Conservation (phyloP, 108 stramenopile genomes). For the Nitzschia palea region DNA sequence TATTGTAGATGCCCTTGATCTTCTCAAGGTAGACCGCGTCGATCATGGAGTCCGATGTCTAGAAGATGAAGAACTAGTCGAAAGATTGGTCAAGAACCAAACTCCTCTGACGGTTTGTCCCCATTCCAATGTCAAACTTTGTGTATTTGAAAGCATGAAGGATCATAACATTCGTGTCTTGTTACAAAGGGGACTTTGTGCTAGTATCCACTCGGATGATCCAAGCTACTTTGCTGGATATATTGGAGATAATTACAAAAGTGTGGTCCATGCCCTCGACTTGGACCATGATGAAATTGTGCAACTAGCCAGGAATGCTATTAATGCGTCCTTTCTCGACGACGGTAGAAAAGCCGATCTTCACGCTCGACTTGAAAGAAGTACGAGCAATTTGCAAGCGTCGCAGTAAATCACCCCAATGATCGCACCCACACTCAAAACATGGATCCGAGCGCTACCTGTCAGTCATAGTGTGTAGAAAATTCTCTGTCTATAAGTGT, state of each 20-base stretch:
- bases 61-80: slow-evolving; percentile 30
- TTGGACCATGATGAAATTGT: slow-evolving; percentile 24
- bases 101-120: slow-evolving; percentile 48
- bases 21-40: slow-evolving; percentile 35
- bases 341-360: slow-evolving; percentile 20
- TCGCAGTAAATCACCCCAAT: not conserved
- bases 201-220: slow-evolving; percentile 46
- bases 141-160: slow-evolving; percentile 42
- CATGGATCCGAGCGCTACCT: too few species aligned
- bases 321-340: slow-evolving; percentile 24
- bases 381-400: not conserved
- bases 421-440: not conserved
- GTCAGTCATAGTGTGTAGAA: too few species aligned
- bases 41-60: slow-evolving; percentile 45
- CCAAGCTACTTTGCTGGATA: slow-evolving; percentile 53
- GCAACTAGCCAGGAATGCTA: slow-evolving; percentile 35
- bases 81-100: slow-evolving; percentile 21
- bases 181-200: slow-evolving; percentile 25
- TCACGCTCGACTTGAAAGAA: slow-evolving; percentile 12
- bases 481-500: too few species aligned
- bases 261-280: slow-evolving; percentile 13
- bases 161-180: slow-evolving; percentile 32
- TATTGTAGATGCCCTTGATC: slow-evolving; percentile 29
- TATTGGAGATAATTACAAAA: slow-evolving; percentile 34
- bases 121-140: slow-evolving; percentile 38